Base-by-base conservation (phyloP, 495 filamentous ascomycete species). In the Daldinia vernicosa region DNA sequence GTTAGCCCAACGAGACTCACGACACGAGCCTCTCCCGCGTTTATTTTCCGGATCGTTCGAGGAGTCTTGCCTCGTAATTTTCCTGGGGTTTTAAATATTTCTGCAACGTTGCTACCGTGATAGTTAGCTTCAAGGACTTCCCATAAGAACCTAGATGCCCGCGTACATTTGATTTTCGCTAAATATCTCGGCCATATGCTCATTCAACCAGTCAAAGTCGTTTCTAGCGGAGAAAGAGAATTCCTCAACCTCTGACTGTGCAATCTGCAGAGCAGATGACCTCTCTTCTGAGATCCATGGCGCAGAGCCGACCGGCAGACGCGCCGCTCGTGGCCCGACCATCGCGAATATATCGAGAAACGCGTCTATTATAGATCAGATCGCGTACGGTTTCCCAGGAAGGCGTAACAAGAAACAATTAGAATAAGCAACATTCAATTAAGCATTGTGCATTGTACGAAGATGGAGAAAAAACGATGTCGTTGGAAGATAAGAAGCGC, bases 161-260 rank as follows among this genome's bases (percentile, higher is more conserved):
- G 86, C 90, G 74, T 81, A 94, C 93, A 93, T 84, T 79, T 95
- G 89, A 77, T 92, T 91, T 70, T 90, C 89, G 70, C 88, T 91
- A 77, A 98, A 97, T 64, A 98, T 92, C 70, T 97, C 93, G 30
- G 89, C 88, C 94, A 98, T 97, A 79, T 98, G 94, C 80, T 98
- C 94, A 74, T 97, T 97, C 72, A 98, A 80, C 93, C 94, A 98
- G 72, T 95, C 94, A 76, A 97, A 82, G 74, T 98, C 94, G 80
- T 97, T 94, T 45, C 91, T 89, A 66, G 91, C 93, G 0, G 92
- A 90, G 80, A 91, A 98, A 56, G 92, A 87, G 75, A 97, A 93
- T 78, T 97, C 93, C 68, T 97, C 94, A 55, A 91, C 83, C 77
- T 98, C 95, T 24, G 80, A 78, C 22, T 83, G 74, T n/a, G 78